Conservation (phyloP, 2,329 filamentous ascomycete species). For the Trichophyton schoenleinii region DNA sequence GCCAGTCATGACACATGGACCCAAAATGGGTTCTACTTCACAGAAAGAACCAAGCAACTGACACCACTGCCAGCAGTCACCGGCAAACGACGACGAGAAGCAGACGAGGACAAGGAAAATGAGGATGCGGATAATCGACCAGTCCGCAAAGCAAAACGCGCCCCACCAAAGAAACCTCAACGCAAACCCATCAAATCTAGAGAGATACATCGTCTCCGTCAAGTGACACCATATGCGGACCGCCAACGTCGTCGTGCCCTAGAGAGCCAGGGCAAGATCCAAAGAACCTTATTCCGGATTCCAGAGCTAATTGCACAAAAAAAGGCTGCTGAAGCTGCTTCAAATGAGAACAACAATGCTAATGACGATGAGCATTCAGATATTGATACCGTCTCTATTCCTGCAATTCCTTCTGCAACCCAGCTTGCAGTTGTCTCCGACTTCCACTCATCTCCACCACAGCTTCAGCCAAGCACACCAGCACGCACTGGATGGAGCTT, state of each 20-base stretch:
- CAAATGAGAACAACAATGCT: background rate
- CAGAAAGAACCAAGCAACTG: constrained; percentile 3
- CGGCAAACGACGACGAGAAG: constrained; percentile 4
- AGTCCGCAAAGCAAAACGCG: background rate
- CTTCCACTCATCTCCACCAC: background rate
- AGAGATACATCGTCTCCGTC: constrained; percentile 9
- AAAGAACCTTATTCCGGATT: constrained; percentile 25
- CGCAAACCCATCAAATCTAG: constrained; percentile 4
- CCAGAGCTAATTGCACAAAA: constrained; percentile 23
- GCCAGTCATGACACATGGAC: constrained; percentile 8
- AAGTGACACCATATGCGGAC: constrained; percentile 19
- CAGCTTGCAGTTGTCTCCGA: background rate
- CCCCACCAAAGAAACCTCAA: background rate
- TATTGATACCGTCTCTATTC: background rate
- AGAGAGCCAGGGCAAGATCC: constrained; percentile 22
- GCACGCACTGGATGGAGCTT: constrained; percentile 20
- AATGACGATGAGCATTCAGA: constrained; percentile 3
- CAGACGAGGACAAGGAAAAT: background rate
- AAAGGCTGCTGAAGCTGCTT: constrained; percentile 15
- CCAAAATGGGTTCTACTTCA: background rate
- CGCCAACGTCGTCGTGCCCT: constrained; percentile 20
- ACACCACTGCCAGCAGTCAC: constrained; percentile 9
- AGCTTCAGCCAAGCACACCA: constrained; percentile 3
- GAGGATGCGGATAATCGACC: background rate
- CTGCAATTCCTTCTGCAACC: background rate